Base-by-base conservation (phyloP, 2,329 filamentous ascomycete species). In the Pyrenophora tritici-repentis region DNA sequence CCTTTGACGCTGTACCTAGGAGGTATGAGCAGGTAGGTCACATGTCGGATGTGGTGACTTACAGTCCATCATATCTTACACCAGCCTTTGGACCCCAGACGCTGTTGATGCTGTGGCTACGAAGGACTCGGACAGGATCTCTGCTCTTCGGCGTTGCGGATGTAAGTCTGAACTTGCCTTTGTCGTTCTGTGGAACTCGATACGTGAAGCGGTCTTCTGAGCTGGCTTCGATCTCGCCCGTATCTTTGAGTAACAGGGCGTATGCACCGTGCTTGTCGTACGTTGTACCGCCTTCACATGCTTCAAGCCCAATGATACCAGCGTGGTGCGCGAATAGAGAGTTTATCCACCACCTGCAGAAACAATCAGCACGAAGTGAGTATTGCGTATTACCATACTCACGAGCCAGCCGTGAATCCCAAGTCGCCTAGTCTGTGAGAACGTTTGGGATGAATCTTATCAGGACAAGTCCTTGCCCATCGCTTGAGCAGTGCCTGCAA, bases 341-440 rank as follows among this genome's bases (percentile, higher is more conserved):
- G 42, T 74, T 78, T 55, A 81, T 77, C 78, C 78, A 81, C 78
- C 78, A 81, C 22, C 78, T 80, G 16, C 17, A 31, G 7, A n/a
- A n/a, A 14, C n/a, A 3, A n/a, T 62, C n/a, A 63, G 52, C 18
- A 32, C 31, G n/a, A 24, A 13, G 2, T 13, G 10, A 12, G 10
- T 14, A 32, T 16, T 1, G 6, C 4, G 7, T 5, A 8, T 29
- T 2, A 4, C 2, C 32, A 18, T 1, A 72, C 76, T 63, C 53
- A 80, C 78, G 74, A 67, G 65, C 78, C 78, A 47, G 77, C 67
- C n/a, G 53, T 66, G 50, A 81, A 81, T 0, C 76, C 76, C n/a
- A 79, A 54, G 52, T 71, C 60, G 5, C 78, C 78, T 35, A 63
- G 62, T 35, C 65, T 66, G 42, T 72, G 72, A 4, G 75, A 68